Base-by-base conservation (phyloP, 1,284 basidiomycete species). In the Sphaerobolus stellatus region DNA sequence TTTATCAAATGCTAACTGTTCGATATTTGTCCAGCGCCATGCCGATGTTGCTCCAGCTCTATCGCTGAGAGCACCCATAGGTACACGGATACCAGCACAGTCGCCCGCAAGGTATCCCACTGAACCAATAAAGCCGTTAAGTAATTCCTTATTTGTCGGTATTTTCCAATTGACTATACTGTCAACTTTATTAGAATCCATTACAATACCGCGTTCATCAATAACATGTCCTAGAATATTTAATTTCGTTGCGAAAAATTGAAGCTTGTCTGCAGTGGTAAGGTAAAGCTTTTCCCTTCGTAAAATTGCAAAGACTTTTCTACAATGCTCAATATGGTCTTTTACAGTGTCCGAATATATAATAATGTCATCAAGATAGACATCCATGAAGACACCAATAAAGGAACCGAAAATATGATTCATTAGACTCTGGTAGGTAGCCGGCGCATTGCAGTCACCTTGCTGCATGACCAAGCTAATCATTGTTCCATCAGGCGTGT, bases 111-210 rank as follows among this genome's bases (percentile, higher is more conserved):
- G 54, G 56, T 45, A 69, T 2, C 64, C 61, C 1, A 69, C 66
- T 0, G 64, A 48, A 0, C 66, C 66, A 0, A 69, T 52, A 52
- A 70, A 70, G 11, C 56, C 50, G 3, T 38, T 30, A 4, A 68
- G 43, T 7, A 64, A 41, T 11, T 61, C 59, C 24, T 56, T 54
- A 3, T 52, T 54, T 1, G 64, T 65, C 0, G 66, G 66, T 28
- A 13, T 29, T 29, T 43, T 48, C 31, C 56, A 44, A n/a, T 57
- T 53, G 18, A 56, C 44, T 0, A 77, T 56, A 0, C 56, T 5
- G 16, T 70, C 63, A 0, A 77, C 68, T 28, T 76, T 75, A 18
- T n/a, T n/a, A n/a, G n/a, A n/a, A n/a, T 71, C 68, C 58, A 70
- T 68, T 2, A 48, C 36, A 13, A 74, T 68, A 0, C 72, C 71